Evolutionary conservation across 805 yeast species (phyloP).

Genomic region (Saccharomyces paradoxus): DNA sequence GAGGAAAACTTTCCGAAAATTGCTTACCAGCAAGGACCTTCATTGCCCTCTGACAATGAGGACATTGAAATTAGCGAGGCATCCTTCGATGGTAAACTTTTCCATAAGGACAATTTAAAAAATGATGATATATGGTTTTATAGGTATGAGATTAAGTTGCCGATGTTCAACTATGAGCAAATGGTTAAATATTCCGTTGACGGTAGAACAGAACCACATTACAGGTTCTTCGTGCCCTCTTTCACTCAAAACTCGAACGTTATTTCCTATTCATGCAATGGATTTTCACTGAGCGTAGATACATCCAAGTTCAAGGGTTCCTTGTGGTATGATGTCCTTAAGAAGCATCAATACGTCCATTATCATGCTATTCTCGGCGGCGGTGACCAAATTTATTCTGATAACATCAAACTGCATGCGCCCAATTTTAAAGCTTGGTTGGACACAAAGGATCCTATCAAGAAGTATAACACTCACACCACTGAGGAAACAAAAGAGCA

Average conservation of each 20-base stretch:
- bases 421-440: conserved; percentile 55
- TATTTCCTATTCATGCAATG: conserved; percentile 82
- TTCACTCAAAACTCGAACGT: conserved; percentile 63
- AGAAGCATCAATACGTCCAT: conserved; percentile 51
- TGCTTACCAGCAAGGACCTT: conserved; percentile 21
- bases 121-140: conserved; percentile 45
- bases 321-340: conserved; percentile 78
- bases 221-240: conserved; percentile 65
- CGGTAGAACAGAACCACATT: conserved; percentile 35
- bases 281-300: conserved; percentile 70
- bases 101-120: conserved; percentile 32
- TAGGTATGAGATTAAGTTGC: conserved; percentile 53
- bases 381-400: conserved; percentile 92
- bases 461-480: conserved; percentile 38
- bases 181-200: conserved; percentile 56
- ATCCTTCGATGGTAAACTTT: conserved; percentile 17
- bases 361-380: conserved; percentile 97
- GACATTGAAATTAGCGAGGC: neutral
- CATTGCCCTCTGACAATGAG: conserved; percentile 12
- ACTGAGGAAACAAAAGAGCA: conserved; percentile 45
- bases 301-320: conserved; percentile 62
- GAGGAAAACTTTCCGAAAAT: conserved; percentile 31
- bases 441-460: conserved; percentile 40
- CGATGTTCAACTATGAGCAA: conserved; percentile 45
- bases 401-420: conserved; percentile 58